A percentile compares a stretch with the other conserved stretches of the same genome.
These are phyloP conservation scores for Silene coronaria DNA, from an alignment of 179 eudicot genomes.

Conservation along the genomic window DNA sequence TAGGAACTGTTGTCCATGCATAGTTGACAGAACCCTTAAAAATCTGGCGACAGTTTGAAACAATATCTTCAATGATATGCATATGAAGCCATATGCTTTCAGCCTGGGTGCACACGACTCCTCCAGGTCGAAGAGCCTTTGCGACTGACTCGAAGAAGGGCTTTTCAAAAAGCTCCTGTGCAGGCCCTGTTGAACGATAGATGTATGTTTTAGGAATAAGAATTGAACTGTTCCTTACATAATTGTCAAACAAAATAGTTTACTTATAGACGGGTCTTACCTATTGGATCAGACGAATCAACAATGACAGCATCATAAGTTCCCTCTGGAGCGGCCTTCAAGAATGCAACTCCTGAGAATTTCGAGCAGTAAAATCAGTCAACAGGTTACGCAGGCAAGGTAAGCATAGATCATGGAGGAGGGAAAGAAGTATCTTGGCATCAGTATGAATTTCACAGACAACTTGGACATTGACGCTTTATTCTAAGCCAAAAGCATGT, in stretches of 20 bases:
- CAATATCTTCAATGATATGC: slow-evolving; percentile 95
- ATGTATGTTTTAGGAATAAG: background rate
- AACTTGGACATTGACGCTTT: too few relatives aligned
- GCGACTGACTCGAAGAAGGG: slow-evolving; percentile 84
- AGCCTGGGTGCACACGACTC: slow-evolving; percentile 94
- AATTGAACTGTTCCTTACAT: background rate
- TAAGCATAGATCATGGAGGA: background rate
- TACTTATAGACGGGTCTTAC: slow-evolving; percentile 22
- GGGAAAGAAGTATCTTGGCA: background rate
- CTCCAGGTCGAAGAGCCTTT: slow-evolving; percentile 95
- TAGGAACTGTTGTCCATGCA: slow-evolving; percentile 98
- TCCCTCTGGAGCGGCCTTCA: slow-evolving; percentile 75
- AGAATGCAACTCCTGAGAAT: slow-evolving; percentile 74
- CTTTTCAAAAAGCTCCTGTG: slow-evolving; percentile 92
- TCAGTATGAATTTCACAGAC: background rate
- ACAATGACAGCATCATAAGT: slow-evolving; percentile 86
- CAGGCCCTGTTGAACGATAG: slow-evolving; percentile 58
- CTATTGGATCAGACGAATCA: slow-evolving; percentile 92
- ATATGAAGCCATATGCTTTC: slow-evolving; percentile 99
- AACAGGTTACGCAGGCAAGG: background rate
- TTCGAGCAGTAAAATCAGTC: background rate
- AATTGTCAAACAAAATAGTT: too few relatives aligned
- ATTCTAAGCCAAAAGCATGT: too few relatives aligned
- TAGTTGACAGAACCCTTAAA: slow-evolving; percentile 95
- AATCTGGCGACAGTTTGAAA: slow-evolving; percentile 74